phyloP scores from a whole-genome alignment of 1,284 basidiomycete species.

The Apiotrichum mycotoxinovorans region DNA sequence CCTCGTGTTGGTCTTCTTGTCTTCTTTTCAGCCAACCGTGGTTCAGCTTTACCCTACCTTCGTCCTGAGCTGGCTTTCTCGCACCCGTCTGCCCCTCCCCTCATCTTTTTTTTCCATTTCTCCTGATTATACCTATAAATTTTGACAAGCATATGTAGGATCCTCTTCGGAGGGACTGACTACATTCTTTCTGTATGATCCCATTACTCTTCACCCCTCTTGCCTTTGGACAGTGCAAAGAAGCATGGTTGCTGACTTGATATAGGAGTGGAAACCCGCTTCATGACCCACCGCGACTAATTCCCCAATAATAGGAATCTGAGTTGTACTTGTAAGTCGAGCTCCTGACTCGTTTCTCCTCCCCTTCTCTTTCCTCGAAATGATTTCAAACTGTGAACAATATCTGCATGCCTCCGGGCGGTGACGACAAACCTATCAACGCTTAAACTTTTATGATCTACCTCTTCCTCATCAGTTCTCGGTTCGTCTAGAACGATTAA shows the following conservation, averaged over 20 bases:
- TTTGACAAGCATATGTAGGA: constrained; percentile 52
- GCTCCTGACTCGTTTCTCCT: constrained; percentile 1
- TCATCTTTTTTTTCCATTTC: background rate
- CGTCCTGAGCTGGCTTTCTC: too few relatives aligned
- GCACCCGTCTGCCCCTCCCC: too few relatives aligned
- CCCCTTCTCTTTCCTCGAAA: background rate
- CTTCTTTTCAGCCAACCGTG: too few relatives aligned
- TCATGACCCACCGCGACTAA: background rate
- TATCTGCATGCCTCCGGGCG: constrained; percentile 24
- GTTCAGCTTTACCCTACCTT: too few relatives aligned
- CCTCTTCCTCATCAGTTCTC: background rate
- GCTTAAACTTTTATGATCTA: constrained; percentile 20
- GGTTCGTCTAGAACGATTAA: background rate
- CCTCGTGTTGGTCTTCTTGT: too few relatives aligned
- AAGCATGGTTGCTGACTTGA: background rate
- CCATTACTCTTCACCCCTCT: background rate
- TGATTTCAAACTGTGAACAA: constrained; percentile 26
- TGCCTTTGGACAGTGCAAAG: background rate
- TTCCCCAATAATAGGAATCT: background rate
- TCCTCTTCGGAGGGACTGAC: constrained; percentile 41
- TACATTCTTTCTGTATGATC: constrained; percentile 41
- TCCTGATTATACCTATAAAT: constrained; percentile 43
- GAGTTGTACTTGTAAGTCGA: constrained; percentile 6
- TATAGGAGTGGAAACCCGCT: background rate
- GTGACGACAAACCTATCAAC: constrained; percentile 28